Conservation (phyloP, 139 green algal species). For the Astrephomene gubernaculifera region DNA sequence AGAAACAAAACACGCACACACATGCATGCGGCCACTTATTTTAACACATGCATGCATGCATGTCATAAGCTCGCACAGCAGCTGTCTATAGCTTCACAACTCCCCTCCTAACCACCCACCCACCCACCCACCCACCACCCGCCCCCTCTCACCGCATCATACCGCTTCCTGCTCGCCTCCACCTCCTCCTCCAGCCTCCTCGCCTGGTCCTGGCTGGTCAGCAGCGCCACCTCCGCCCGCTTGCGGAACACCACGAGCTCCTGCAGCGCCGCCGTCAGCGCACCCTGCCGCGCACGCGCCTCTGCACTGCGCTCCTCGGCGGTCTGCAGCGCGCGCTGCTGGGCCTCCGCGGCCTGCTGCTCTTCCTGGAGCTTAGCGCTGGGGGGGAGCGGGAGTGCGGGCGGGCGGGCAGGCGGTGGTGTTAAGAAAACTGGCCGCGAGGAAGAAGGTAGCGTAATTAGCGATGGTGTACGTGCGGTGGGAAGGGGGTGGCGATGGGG, state of each 20-base stretch:
- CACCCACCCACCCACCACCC: background rate
- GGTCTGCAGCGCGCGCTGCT: slow-evolving; percentile 32
- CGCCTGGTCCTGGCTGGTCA: slow-evolving; percentile 70
- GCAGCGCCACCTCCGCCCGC: slow-evolving; percentile 66
- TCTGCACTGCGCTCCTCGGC: slow-evolving; percentile 47
- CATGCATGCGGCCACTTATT: too few species aligned
- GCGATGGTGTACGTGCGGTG: too few species aligned
- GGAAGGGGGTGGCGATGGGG: too few species aligned
- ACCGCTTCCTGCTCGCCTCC: slow-evolving; percentile 55
- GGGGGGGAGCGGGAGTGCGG: too few species aligned
- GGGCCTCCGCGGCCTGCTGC: slow-evolving; percentile 27
- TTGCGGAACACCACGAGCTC: slow-evolving; percentile 83
- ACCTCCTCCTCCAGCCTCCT: slow-evolving; percentile 57
- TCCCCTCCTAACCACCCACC: background rate
- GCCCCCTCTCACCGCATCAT: slow-evolving; percentile 49
- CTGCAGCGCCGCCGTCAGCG: slow-evolving; percentile 61
- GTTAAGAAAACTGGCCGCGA: too few species aligned
- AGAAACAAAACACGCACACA: too few species aligned
- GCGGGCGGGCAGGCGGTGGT: too few species aligned
- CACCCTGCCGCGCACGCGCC: slow-evolving; percentile 47
- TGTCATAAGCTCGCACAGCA: too few species aligned
- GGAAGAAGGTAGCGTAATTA: too few species aligned
- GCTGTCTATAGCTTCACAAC: too few species aligned
- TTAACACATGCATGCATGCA: too few species aligned
- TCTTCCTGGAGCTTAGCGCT: slow-evolving; percentile 44